These are phyloP conservation scores for Neodidymelliopsis sp. DNA, from an alignment of 2,329 filamentous ascomycete species.

Conservation along the genomic window DNA sequence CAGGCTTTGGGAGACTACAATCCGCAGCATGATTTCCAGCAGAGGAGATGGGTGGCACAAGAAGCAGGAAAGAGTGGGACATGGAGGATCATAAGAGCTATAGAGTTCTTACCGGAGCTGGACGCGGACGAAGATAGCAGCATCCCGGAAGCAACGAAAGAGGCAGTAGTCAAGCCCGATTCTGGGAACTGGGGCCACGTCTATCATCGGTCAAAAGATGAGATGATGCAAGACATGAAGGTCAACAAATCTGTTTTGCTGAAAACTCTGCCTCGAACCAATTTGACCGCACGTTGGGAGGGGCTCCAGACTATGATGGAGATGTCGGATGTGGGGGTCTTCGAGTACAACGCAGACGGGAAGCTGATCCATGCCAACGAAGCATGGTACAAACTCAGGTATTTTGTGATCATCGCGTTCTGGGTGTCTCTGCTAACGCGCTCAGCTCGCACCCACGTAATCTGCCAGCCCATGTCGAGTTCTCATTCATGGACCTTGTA, in stretches of 20 bases:
- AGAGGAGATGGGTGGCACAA: slow-evolving; percentile 27
- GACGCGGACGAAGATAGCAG: background rate
- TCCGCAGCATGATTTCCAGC: slow-evolving; percentile 22
- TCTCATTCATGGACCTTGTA: slow-evolving; percentile 43
- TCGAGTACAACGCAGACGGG: slow-evolving; percentile 38
- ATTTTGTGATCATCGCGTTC: background rate
- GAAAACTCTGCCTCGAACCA: slow-evolving; percentile 16
- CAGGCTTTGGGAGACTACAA: slow-evolving; percentile 29
- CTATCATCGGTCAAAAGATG: slow-evolving; percentile 17
- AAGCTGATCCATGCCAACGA: slow-evolving; percentile 41
- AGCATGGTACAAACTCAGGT: slow-evolving; percentile 39
- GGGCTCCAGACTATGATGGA: slow-evolving; percentile 44
- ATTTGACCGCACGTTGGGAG: slow-evolving; percentile 35
- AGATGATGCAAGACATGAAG: slow-evolving; percentile 12
- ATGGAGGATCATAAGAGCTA: slow-evolving; percentile 31
- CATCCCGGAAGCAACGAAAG: background rate
- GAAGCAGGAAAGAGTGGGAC: slow-evolving; percentile 19
- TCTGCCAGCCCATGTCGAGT: slow-evolving; percentile 29
- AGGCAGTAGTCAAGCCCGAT: background rate
- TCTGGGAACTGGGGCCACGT: background rate
- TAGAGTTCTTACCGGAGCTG: background rate
- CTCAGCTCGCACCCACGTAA: slow-evolving; percentile 33
- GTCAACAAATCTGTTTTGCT: slow-evolving; percentile 4
- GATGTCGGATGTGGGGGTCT: slow-evolving; percentile 46
- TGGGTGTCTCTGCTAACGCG: background rate